phyloP scores from a whole-genome alignment of 768 basidiomycete species.

The Boletus reticuloceps region DNA sequence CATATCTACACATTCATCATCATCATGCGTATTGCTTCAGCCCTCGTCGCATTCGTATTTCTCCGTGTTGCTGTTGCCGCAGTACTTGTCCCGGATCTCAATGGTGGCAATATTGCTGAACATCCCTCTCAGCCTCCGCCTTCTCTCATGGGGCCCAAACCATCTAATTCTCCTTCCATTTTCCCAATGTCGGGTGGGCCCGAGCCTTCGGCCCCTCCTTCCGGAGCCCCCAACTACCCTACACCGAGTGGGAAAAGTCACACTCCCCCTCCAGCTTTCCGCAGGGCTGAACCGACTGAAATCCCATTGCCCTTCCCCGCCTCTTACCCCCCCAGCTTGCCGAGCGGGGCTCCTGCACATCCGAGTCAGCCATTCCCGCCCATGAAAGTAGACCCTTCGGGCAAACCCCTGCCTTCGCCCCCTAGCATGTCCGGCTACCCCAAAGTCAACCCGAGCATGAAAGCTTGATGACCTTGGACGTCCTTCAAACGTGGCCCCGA shows the following conservation, averaged over 20 bases:
- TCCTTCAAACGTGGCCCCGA: too few species aligned
- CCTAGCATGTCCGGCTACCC: background rate
- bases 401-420: too few species aligned
- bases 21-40: conserved; percentile 10
- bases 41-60: conserved; percentile 1
- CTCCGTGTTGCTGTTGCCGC: conserved; percentile 6
- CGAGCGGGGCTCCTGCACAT: background rate
- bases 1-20: background rate
- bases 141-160: background rate
- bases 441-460: too few species aligned
- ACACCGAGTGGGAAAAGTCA: background rate
- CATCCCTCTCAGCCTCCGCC: background rate
- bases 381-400: too few species aligned
- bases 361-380: background rate
- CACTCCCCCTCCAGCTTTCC: background rate
- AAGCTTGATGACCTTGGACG: background rate
- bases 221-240: background rate
- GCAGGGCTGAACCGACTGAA: background rate
- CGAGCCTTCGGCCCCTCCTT: background rate
- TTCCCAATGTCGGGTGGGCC: background rate
- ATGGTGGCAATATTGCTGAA: too few species aligned
- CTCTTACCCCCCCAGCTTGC: background rate
- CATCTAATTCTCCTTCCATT: background rate
- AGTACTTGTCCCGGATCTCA: background rate
- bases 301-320: background rate